Conservation (phyloP, 2,329 filamentous ascomycete genomes). For the Neonectria hederae region DNA sequence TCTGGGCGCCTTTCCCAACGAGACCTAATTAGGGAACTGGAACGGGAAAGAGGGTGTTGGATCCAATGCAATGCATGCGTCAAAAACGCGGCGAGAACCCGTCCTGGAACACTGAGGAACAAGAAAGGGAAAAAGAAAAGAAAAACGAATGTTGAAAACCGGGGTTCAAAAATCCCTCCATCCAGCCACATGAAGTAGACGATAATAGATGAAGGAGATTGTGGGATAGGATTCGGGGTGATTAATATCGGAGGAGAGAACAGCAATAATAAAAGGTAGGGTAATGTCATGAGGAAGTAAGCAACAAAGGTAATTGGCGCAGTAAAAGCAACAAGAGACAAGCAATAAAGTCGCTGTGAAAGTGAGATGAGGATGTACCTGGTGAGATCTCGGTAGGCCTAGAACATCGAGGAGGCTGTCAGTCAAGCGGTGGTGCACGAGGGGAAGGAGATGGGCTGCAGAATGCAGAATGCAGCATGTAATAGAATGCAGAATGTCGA, state of each 20-base stretch:
- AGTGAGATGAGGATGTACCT: conserved; percentile 41
- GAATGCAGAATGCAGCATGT: conserved; percentile 22
- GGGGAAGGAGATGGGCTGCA: conserved; percentile 10
- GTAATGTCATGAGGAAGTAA: no score
- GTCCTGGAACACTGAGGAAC: not conserved
- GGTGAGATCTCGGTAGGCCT: conserved; percentile 50
- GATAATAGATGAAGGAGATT: not conserved
- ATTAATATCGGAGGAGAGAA: no score
- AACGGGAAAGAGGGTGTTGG: not conserved
- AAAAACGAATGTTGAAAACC: not conserved
- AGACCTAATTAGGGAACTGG: conserved; percentile 3
- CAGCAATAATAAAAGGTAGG: no score
- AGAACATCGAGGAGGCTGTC: conserved; percentile 39
- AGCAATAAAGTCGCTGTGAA: not conserved
- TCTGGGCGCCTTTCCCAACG: not conserved
- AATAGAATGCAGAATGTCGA: conserved; percentile 17
- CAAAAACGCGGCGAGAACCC: conserved; percentile 3
- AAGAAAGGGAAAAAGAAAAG: not conserved
- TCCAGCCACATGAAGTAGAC: not conserved
- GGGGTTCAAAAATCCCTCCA: not conserved
- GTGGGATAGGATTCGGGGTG: no score
- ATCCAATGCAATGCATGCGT: not conserved
- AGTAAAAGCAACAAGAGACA: not conserved
- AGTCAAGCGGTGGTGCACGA: conserved; percentile 27
- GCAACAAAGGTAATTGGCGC: no score